These are phyloP conservation scores for Neonectria faginata DNA, from an alignment of 2,329 filamentous ascomycete genomes.

Conservation along the genomic window DNA sequence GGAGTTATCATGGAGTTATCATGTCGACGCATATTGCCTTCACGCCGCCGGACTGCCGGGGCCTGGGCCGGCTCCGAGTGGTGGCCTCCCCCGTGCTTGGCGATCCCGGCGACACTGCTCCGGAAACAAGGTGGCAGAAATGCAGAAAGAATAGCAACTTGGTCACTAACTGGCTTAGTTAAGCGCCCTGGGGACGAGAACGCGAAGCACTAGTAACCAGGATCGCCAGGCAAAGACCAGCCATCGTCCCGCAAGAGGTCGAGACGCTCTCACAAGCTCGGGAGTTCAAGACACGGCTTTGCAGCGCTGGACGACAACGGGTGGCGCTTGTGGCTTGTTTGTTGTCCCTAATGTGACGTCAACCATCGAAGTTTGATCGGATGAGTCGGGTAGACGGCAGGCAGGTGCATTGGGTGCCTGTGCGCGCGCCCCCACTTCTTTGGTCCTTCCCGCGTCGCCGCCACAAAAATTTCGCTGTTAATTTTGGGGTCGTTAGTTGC, in stretches of 20 bases:
- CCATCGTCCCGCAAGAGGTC: background rate
- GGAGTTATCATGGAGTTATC: background rate
- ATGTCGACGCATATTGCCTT: conserved; percentile 19
- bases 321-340: conserved; percentile 8
- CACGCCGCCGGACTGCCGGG: conserved; percentile 32
- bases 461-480: background rate
- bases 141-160: background rate
- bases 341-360: conserved; percentile 37
- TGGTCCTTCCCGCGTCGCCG: conserved; percentile 10
- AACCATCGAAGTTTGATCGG: conserved; percentile 35
- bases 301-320: background rate
- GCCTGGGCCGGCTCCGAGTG: conserved; percentile 30
- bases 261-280: background rate
- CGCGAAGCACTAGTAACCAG: background rate
- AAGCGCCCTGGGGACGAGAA: background rate
- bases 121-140: conserved; percentile 13
- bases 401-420: background rate
- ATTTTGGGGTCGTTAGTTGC: background rate
- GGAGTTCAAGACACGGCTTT: background rate
- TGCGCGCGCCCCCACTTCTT: conserved; percentile 19
- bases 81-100: conserved; percentile 29
- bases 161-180: background rate
- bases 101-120: conserved; percentile 38
- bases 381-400: conserved; percentile 24
- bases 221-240: background rate